Evolutionary conservation across 2,329 filamentous ascomycete genomes (phyloP).

Genomic region (Verticillium tricorpus): DNA sequence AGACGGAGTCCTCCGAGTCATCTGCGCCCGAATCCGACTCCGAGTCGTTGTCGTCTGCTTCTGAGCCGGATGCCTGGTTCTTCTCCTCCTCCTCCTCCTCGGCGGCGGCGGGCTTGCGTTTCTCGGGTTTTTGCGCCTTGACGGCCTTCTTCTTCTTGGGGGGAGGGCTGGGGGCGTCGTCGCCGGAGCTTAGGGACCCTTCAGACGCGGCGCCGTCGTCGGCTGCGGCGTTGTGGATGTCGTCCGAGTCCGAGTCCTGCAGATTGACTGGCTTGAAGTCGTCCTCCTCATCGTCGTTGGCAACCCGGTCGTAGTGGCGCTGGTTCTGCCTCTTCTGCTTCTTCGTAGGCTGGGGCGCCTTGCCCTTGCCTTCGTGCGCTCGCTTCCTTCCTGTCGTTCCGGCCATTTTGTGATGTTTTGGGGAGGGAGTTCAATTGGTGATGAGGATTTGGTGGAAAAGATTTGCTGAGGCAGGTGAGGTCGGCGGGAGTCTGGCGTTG

Average conservation of each 20-base stretch:
- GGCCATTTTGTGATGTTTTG: constrained; percentile 18
- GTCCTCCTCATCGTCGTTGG: constrained; percentile 25
- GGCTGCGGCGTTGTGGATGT: constrained; percentile 47
- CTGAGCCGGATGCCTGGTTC: constrained; percentile 21
- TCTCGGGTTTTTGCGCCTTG: constrained; percentile 15
- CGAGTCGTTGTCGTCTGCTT: constrained; percentile 29
- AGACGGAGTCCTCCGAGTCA: constrained; percentile 23
- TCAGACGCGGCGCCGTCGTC: constrained; percentile 42
- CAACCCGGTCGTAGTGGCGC: constrained; percentile 46
- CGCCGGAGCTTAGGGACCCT: constrained; percentile 28
- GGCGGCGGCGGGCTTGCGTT: constrained; percentile 15
- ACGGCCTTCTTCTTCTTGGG: constrained; percentile 23
- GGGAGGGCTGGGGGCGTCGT: constrained; percentile 27
- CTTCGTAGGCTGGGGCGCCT: constrained; percentile 40
- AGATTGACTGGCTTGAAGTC: constrained; percentile 48
- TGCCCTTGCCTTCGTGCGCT: constrained; percentile 25
- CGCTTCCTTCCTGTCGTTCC: constrained; percentile 26
- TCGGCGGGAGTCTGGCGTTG: neutral
- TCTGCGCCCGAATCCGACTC: constrained; percentile 23
- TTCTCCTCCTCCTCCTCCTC: constrained; percentile 28
- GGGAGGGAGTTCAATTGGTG: neutral
- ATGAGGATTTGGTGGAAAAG: neutral
- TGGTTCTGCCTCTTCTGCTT: constrained; percentile 39
- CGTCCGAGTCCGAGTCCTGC: constrained; percentile 53
- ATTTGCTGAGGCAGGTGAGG: neutral